Evolutionary conservation across 164 flowering plant species (phyloP), one percentile per base, ranked within the genome.

Genomic region (Saururus chinensis): DNA sequence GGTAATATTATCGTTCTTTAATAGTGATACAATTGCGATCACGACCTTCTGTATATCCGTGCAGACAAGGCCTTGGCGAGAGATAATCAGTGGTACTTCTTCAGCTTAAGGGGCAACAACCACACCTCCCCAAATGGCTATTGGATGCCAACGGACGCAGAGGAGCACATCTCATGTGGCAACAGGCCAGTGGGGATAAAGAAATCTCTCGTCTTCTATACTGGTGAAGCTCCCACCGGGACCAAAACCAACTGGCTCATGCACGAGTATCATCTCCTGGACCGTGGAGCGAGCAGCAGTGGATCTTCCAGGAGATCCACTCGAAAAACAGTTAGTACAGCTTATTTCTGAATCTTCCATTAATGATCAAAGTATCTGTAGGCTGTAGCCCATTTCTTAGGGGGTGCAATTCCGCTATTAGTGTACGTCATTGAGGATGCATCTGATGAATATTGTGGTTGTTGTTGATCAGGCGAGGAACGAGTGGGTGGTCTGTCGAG

Each of bases 51-150:
- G n/a, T n/a, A n/a, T n/a, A n/a, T n/a, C n/a, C n/a, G n/a, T n/a
- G n/a, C 42, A 90, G 97, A 91, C 11, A 84, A 83, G 64, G 97
- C 93, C 9, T 65, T 91, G 71, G 79, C 65, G 0, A 93, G 85
- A 60, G 92, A 82, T 0, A 81, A 75, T 19, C 76, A 80, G 41
- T 86, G 95, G 92, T 91, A 88, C 67, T 91, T 74, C 71, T 91
- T 81, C 61, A 88, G 91, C 71, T 53, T 84, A 40, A 84, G 75
- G 70, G 79, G 81, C 0, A 76, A 74, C 16, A 79, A 66, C 57
- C 66, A 86, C 53, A 63, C 71, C 0, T 78, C 91, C 0, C 63
- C 61, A 0, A 87, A 79, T 56, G 97, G 97, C 16, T 83, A 78
- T 59, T 91, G 97, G 97, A 80, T 75, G 65, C 45, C 83, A 20